These are phyloP conservation scores for Rhypophila decipiens DNA, from an alignment of 495 filamentous ascomycete species.

Conservation along the genomic window DNA sequence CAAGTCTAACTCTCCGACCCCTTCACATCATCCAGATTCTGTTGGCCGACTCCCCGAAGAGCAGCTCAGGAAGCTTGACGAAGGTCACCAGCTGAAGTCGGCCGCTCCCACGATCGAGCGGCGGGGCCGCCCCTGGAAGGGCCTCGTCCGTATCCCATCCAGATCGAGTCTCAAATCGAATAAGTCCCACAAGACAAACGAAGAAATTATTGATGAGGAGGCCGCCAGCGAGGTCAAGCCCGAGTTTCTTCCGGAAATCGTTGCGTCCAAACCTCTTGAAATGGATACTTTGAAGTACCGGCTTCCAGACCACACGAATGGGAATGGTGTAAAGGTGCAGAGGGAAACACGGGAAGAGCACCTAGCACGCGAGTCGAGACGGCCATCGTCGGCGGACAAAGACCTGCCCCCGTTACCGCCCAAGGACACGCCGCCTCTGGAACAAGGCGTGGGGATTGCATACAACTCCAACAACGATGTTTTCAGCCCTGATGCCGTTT, in stretches of 20 bases:
- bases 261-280: constrained; percentile 32
- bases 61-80: constrained; percentile 62
- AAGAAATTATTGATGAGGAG: constrained; percentile 9
- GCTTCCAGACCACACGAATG: constrained; percentile 54
- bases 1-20: constrained; percentile 35
- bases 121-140: constrained; percentile 60
- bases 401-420: constrained; percentile 34
- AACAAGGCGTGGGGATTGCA: constrained; percentile 11
- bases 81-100: constrained; percentile 49
- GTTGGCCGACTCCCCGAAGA: constrained; percentile 71
- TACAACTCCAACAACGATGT: constrained; percentile 17
- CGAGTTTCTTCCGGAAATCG: constrained; percentile 40
- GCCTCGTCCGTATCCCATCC: constrained; percentile 37
- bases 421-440: constrained; percentile 41
- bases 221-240: constrained; percentile 10
- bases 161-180: constrained; percentile 26
- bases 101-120: constrained; percentile 46
- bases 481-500: constrained; percentile 34
- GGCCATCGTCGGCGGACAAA: constrained; percentile 23
- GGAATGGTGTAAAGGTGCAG: constrained; percentile 54
- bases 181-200: constrained; percentile 12
- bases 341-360: constrained; percentile 45
- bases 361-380: constrained; percentile 38
- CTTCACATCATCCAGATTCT: constrained; percentile 32
- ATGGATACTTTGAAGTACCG: constrained; percentile 62